Evolutionary conservation across 2,329 filamentous ascomycete species (phyloP).

Genomic region (Colletotrichum noveboracense): DNA sequence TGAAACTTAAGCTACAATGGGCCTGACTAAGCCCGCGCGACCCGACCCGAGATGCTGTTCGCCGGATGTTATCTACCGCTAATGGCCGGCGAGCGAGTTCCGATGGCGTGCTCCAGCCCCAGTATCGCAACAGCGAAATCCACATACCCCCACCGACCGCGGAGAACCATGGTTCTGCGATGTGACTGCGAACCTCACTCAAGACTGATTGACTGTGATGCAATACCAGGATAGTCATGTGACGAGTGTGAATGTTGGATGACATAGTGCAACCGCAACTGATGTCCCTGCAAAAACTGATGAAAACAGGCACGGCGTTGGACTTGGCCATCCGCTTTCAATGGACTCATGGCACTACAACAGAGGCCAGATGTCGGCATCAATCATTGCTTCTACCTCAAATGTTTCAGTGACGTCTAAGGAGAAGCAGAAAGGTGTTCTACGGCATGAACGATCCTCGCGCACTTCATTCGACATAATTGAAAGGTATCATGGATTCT

Average conservation of each 20-base stretch:
- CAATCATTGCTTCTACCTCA: not conserved
- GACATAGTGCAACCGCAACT: not conserved
- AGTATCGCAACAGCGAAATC: not conserved
- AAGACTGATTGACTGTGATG: not conserved
- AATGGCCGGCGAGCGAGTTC: not conserved
- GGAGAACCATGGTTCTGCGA: not conserved
- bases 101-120: slow-evolving; percentile 10
- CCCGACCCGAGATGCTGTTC: not conserved
- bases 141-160: not conserved
- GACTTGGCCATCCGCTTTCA: not conserved
- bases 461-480: not conserved
- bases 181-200: not conserved
- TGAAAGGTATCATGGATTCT: not conserved
- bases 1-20: not conserved
- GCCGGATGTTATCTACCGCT: not conserved
- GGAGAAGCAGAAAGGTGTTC: not conserved
- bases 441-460: not conserved
- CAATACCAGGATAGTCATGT: not conserved
- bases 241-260: not conserved
- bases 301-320: not conserved
- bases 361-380: not conserved
- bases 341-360: not conserved
- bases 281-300: not conserved
- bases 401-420: not conserved
- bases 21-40: not conserved